Evolutionary conservation across 2,329 filamentous ascomycete species (phyloP).

Genomic region (Fusarium sp.): DNA sequence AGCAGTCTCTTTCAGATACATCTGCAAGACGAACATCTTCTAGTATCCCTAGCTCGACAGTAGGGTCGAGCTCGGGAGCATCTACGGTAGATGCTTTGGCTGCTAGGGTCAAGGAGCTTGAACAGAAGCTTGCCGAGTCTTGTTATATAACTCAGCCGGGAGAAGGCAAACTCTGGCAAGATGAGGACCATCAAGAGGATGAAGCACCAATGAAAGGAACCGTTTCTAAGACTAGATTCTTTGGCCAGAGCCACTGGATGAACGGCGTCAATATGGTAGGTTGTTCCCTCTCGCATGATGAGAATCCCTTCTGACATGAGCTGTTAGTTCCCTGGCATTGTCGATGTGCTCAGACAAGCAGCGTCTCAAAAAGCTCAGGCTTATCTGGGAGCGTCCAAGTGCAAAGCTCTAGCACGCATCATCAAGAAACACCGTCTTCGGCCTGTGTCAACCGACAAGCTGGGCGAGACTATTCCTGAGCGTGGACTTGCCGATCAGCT

Average conservation of each 20-base stretch:
- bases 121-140: conserved; percentile 56
- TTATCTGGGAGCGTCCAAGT: conserved; percentile 52
- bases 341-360: conserved; percentile 45
- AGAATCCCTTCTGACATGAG: conserved; percentile 6
- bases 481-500: conserved; percentile 62
- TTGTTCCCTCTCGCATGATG: background rate
- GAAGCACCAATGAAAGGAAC: conserved; percentile 49
- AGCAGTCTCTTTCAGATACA: conserved; percentile 7
- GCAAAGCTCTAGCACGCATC: conserved; percentile 57
- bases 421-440: conserved; percentile 58
- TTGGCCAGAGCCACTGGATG: conserved; percentile 66
- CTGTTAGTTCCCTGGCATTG: conserved; percentile 50
- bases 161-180: conserved; percentile 24
- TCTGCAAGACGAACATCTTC: conserved; percentile 27
- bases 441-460: conserved; percentile 52
- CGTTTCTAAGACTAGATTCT: conserved; percentile 60
- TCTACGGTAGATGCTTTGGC: conserved; percentile 52
- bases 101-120: conserved; percentile 58
- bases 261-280: conserved; percentile 58
- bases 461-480: conserved; percentile 56
- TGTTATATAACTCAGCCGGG: conserved; percentile 42
- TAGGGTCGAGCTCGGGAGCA: conserved; percentile 44
- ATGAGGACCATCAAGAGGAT: conserved; percentile 7
- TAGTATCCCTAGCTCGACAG: conserved; percentile 46
- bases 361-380: conserved; percentile 50